These are phyloP conservation scores for Dryadomyces quercivorus DNA, from an alignment of 2,329 filamentous ascomycete genomes.

Conservation along the genomic window DNA sequence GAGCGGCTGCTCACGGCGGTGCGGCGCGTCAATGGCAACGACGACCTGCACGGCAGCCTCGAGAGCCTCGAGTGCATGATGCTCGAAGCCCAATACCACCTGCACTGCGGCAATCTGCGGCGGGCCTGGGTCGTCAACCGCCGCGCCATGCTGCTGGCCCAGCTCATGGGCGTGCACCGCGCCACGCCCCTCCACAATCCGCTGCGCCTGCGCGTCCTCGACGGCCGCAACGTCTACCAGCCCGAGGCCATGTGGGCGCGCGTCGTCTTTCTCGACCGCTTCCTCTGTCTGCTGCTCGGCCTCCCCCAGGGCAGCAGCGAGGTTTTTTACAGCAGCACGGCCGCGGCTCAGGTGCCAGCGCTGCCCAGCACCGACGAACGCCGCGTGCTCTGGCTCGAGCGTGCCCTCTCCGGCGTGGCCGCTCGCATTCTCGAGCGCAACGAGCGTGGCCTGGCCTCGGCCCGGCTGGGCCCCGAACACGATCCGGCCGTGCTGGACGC, in stretches of 20 bases:
- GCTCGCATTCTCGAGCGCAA: slow-evolving; percentile 3
- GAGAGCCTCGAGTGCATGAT: slow-evolving; percentile 30
- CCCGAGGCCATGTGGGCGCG: slow-evolving; percentile 18
- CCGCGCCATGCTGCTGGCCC: slow-evolving; percentile 25
- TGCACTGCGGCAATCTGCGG: slow-evolving; percentile 26
- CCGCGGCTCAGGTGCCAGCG: background rate
- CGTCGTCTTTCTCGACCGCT: slow-evolving; percentile 22
- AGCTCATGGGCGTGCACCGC: slow-evolving; percentile 25
- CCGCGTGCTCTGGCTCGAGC: background rate
- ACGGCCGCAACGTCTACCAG: slow-evolving; percentile 5
- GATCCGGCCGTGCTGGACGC: background rate
- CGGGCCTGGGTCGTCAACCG: slow-evolving; percentile 24
- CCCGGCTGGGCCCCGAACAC: background rate
- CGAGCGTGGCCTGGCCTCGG: background rate
- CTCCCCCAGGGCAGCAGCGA: slow-evolving; percentile 16
- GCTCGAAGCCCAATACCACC: slow-evolving; percentile 25
- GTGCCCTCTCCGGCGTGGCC: background rate
- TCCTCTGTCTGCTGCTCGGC: slow-evolving; percentile 21
- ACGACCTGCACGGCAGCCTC: slow-evolving; percentile 22
- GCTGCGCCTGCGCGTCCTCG: slow-evolving; percentile 1
- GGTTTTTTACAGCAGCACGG: too few relatives aligned
- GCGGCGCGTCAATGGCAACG: slow-evolving; percentile 21
- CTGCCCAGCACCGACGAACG: background rate
- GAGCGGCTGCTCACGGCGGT: slow-evolving; percentile 18
- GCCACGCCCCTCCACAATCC: background rate